Evolutionary conservation across 257 asterid genomes (phyloP), one percentile per base, ranked within the genome.

Genomic region (Fraxinus excelsior): DNA sequence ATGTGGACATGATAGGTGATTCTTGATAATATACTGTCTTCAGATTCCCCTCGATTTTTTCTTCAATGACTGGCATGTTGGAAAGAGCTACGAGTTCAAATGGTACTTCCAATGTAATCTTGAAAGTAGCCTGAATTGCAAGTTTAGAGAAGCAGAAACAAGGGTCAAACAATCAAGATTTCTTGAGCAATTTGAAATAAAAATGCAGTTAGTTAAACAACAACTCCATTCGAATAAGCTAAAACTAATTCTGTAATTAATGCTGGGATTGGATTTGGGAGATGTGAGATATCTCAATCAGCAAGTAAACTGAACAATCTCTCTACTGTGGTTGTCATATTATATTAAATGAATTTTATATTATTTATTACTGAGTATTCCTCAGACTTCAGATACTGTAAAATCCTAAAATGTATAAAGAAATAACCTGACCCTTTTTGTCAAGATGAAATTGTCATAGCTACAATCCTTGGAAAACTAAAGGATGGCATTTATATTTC

Each of bases 1-100:
- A 94, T 70, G 98, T 92, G 64, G 98, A 94, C 98, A 94, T 94
- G 86, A 94, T 88, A 21, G 98, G 98, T 49, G 97, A 92, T 82
- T 94, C 98, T 79, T 94, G 90, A 85, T 90, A 94, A 85, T 78
- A 81, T 10, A 94, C 95, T 32, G 88, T 91, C 89, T 91, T 94
- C 42, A 86, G 84, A 82, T 92, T 79, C 73, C 93, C 95, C 64
- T 81, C 80, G 74, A 83, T 64, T 72, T 90, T 88, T 78, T 94
- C 98, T 78, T 92, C 92, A 46, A 72, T 64, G 78, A 88, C 75
- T 66, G 98, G 97, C 97, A 94, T 94, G 82, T 92, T 94, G 68
- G 98, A 94, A 79, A 94, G 98, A 66, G 97, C 96, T 72, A 91
- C 88, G 28, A 94, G 96, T 34, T 92, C 95, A 2, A 90, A 88